Evolutionary conservation across 768 basidiomycete species (phyloP).

Genomic region (Termitomyces sp.): DNA sequence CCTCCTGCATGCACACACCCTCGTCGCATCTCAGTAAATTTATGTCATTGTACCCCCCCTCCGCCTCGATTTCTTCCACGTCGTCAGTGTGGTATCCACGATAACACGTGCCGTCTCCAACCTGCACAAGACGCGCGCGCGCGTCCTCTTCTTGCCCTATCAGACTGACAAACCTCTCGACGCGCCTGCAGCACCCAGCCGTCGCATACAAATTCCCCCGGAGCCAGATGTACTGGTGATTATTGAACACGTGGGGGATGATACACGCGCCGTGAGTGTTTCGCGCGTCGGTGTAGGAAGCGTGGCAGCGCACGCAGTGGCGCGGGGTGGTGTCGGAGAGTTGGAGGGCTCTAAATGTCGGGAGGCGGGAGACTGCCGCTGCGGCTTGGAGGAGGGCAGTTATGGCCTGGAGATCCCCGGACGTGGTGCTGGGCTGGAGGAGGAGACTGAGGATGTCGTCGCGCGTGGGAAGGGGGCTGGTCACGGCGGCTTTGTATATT

Average conservation of each 20-base stretch:
- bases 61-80: constrained; percentile 5
- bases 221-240: neutral
- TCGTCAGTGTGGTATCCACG: constrained; percentile 13
- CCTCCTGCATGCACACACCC: constrained; percentile 3
- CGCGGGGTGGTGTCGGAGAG: neutral
- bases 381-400: constrained; percentile 3
- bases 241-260: constrained; percentile 10
- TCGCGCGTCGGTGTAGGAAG: constrained; percentile 4
- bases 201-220: neutral
- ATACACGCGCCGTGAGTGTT: constrained; percentile 6
- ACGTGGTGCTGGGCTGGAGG: neutral
- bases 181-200: neutral
- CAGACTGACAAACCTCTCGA: constrained; percentile 1
- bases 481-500: constrained; percentile 1
- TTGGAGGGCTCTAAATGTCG: constrained; percentile 4
- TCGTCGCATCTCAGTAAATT: constrained; percentile 6
- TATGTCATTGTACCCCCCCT: constrained; percentile 7
- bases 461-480: neutral
- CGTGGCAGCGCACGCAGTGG: constrained; percentile 14
- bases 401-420: constrained; percentile 3
- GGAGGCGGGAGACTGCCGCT: neutral
- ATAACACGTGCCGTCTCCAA: constrained; percentile 2
- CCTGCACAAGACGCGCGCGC: neutral
- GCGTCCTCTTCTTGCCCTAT: neutral
- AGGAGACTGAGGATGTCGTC: constrained; percentile 10